Evolutionary conservation across 257 asterid species (phyloP).

Genomic region (Solanum gandarillasii): DNA sequence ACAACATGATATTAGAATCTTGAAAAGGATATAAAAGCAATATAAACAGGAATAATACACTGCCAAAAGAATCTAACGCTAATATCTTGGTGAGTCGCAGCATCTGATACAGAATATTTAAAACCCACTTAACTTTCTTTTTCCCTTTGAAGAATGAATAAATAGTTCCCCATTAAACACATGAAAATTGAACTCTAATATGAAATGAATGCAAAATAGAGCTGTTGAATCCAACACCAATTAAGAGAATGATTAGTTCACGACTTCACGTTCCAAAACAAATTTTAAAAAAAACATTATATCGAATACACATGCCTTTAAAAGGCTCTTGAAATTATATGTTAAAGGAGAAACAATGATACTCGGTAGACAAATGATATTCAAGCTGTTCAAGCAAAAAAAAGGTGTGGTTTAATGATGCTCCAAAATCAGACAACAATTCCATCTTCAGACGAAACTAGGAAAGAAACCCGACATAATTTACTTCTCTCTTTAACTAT

Average conservation of each 20-base stretch:
- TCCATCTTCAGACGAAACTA: neutral
- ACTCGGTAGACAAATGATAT: neutral
- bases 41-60: neutral
- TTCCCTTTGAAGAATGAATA: neutral
- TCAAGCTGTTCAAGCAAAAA: neutral
- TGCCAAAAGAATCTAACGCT: neutral
- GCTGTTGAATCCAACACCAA: neutral
- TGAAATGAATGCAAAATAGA: neutral
- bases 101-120: neutral
- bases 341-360: neutral
- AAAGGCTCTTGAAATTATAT: neutral
- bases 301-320: neutral
- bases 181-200: neutral
- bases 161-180: neutral
- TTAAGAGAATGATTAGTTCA: neutral
- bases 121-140: neutral
- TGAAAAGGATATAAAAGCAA: neutral
- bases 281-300: neutral
- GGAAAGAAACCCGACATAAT: neutral
- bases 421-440: neutral
- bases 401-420: neutral
- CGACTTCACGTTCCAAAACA: neutral
- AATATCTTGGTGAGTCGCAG: neutral
- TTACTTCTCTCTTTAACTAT: neutral
- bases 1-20: slow-evolving; percentile 3